Evolutionary conservation across 2,329 filamentous ascomycete genomes (phyloP).

Genomic region (Fusarium sp.): DNA sequence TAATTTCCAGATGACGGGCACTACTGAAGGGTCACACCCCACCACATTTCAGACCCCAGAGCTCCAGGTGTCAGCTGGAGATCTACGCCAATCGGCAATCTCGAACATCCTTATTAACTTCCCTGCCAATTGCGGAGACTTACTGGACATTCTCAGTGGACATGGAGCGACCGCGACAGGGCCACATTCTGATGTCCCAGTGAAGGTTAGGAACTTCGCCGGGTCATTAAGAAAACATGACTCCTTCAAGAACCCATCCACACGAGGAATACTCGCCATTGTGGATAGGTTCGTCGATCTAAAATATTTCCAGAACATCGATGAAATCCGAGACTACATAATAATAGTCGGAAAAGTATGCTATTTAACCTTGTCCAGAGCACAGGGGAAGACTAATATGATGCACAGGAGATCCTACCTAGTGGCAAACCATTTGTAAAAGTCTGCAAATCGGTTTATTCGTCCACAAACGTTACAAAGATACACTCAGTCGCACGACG

Average conservation of each 20-base stretch:
- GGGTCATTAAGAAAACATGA: fast-evolving
- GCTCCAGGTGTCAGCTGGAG: fast-evolving
- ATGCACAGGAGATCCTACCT: not conserved
- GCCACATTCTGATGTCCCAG: fast-evolving
- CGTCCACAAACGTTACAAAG: fast-evolving
- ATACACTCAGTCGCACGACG: fast-evolving
- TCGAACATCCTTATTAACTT: not conserved
- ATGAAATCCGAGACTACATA: not conserved
- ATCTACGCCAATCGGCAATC: not conserved
- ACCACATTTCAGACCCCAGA: fast-evolving
- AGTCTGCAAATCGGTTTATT: not conserved
- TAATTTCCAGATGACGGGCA: fast-evolving
- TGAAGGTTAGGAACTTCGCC: fast-evolving
- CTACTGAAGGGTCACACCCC: fast-evolving
- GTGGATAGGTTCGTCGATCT: not conserved
- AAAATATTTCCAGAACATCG: not conserved
- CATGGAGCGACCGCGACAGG: fast-evolving
- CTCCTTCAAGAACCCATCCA: fast-evolving
- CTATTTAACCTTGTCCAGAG: fast-evolving
- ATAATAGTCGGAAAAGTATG: not conserved
- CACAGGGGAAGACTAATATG: fast-evolving
- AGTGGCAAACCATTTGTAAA: fast-evolving
- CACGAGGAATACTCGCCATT: not conserved
- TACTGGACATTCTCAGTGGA: fast-evolving
- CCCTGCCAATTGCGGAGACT: not conserved